A percentile compares a stretch with the other conserved stretches of the same genome.
These are phyloP conservation scores for Trametes pubescens DNA, from an alignment of 1,284 basidiomycete genomes.

Conservation along the genomic window DNA sequence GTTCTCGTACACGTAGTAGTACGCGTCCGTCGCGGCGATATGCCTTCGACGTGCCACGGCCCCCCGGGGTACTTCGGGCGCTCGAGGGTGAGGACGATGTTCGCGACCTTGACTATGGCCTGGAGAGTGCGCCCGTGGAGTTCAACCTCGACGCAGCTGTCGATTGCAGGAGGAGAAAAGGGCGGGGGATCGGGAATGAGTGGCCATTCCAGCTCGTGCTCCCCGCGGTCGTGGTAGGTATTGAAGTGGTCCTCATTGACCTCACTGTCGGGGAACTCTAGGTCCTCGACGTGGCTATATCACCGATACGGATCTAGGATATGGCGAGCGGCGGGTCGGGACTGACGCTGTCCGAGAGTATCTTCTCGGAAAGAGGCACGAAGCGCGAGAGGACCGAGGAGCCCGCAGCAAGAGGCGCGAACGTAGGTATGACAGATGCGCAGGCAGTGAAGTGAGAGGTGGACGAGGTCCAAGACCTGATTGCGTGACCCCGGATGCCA, in stretches of 20 bases:
- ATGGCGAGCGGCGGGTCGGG: slow-evolving; percentile 9
- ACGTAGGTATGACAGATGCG: slow-evolving; percentile 20
- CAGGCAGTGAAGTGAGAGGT: slow-evolving; percentile 22
- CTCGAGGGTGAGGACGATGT: slow-evolving; percentile 57
- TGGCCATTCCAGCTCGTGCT: slow-evolving; percentile 20
- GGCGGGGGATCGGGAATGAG: slow-evolving; percentile 17
- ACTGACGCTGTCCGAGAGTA: slow-evolving; percentile 31
- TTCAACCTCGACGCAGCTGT: slow-evolving; percentile 11
- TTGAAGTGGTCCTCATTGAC: no score
- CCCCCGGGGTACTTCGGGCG: slow-evolving; percentile 45
- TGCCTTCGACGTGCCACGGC: slow-evolving; percentile 48
- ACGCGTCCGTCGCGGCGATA: slow-evolving; percentile 56
- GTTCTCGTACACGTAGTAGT: slow-evolving; percentile 37
- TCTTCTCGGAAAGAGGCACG: slow-evolving; percentile 49
- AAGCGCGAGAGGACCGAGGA: slow-evolving; percentile 41
- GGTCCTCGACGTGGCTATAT: neutral
- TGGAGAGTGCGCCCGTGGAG: slow-evolving; percentile 46
- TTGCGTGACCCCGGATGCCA: slow-evolving; percentile 37
- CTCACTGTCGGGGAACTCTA: no score
- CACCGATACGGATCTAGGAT: slow-evolving; percentile 7
- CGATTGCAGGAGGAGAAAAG: slow-evolving; percentile 11
- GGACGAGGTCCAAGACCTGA: slow-evolving; percentile 34
- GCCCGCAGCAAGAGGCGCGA: slow-evolving; percentile 32
- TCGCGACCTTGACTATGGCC: slow-evolving; percentile 60
- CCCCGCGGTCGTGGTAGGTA: no score